phyloP scores from a whole-genome alignment of 2,329 filamentous ascomycete species.

The Nemania diffusa region DNA sequence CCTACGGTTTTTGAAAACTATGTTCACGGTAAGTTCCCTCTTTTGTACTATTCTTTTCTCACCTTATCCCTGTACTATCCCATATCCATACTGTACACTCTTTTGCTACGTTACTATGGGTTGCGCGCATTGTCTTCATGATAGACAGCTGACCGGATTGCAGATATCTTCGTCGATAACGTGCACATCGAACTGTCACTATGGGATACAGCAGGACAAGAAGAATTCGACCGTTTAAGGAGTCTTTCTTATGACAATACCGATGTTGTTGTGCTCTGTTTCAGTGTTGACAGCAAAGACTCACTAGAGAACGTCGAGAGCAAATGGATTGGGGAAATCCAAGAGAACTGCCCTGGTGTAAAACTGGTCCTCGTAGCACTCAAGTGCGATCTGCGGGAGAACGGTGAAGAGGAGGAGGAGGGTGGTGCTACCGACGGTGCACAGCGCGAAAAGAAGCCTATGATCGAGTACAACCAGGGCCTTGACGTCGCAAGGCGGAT shows the following conservation, averaged over 20 bases:
- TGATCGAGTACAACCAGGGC: constrained; percentile 91
- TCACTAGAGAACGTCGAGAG: constrained; percentile 98
- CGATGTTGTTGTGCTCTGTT: constrained; percentile 98
- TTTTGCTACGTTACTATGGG: no score
- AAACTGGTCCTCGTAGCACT: constrained; percentile 95
- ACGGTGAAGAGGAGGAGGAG: constrained; percentile 75
- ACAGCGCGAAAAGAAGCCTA: constrained; percentile 70
- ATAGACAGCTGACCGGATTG: neutral
- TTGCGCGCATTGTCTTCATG: neutral
- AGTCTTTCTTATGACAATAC: constrained; percentile 97
- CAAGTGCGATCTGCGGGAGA: constrained; percentile 94
- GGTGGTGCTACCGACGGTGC: constrained; percentile 48
- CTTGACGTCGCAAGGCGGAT: constrained; percentile 91
- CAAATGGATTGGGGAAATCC: constrained; percentile 98
- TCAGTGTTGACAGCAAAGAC: constrained; percentile 95
- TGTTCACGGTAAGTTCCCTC: constrained; percentile 79
- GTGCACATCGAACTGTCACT: constrained; percentile 96
- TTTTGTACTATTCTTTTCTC: neutral
- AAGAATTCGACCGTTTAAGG: constrained; percentile 97
- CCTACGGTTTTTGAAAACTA: constrained; percentile 99
- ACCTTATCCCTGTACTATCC: neutral
- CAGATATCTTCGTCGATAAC: constrained; percentile 97
- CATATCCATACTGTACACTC: neutral
- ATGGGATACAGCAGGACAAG: constrained; percentile 98
- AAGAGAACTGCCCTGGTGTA: constrained; percentile 95